Evolutionary conservation across 495 filamentous ascomycete genomes (phyloP).

Genomic region (Oidiodendron maius): DNA sequence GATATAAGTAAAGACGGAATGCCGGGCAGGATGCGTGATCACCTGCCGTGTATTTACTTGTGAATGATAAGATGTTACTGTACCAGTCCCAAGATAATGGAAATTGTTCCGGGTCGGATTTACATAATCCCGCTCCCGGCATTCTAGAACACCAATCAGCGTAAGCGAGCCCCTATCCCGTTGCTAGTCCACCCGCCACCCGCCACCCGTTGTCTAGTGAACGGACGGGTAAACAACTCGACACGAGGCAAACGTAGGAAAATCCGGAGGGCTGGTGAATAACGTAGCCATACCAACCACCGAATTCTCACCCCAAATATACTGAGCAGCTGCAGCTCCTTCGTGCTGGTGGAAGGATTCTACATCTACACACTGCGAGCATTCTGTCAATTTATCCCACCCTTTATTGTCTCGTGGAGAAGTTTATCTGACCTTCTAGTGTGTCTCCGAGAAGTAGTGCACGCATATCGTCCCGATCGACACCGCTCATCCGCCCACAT

Average conservation of each 20-base stretch:
- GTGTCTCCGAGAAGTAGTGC: constrained; percentile 8
- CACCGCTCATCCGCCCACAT: constrained; percentile 1
- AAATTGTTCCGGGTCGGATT: too few relatives aligned
- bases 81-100: too few relatives aligned
- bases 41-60: too few relatives aligned
- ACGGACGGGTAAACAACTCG: neutral
- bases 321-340: constrained; percentile 8
- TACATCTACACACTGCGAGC: constrained; percentile 9
- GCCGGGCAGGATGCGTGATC: too few relatives aligned
- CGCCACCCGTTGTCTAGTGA: neutral
- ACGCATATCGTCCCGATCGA: too few relatives aligned
- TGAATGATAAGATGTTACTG: too few relatives aligned
- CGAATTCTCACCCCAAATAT: constrained; percentile 6
- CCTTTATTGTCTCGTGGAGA: constrained; percentile 5
- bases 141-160: too few relatives aligned
- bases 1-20: too few relatives aligned
- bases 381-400: constrained; percentile 9
- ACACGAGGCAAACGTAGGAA: neutral
- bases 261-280: constrained; percentile 6
- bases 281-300: constrained; percentile 2
- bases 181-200: neutral
- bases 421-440: constrained; percentile 12
- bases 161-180: neutral
- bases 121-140: too few relatives aligned
- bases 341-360: constrained; percentile 2